Percentiles rank a stretch among this genome's conserved stretches.
Conservation (phyloP, 1,284 basidiomycete species). For the Testicularia cyperi region DNA sequence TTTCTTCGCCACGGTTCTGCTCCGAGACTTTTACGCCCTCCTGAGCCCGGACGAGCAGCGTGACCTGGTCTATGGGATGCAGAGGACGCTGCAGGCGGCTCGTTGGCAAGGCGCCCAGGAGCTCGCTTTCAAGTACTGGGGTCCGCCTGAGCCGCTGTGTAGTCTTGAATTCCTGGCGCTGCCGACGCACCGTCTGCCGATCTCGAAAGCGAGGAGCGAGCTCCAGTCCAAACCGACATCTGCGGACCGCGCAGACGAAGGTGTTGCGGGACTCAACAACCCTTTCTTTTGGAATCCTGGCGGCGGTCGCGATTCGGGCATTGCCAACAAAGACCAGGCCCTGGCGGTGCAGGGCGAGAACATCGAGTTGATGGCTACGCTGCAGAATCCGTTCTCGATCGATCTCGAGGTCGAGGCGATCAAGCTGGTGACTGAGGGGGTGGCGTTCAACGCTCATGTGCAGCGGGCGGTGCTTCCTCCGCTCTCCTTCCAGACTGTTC, state of each 20-base stretch:
- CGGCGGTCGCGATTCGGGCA: background rate
- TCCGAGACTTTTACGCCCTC: conserved; percentile 31
- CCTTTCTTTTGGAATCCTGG: conserved; percentile 42
- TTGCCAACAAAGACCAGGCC: conserved; percentile 62
- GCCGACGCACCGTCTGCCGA: conserved; percentile 70
- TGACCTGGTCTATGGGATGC: conserved; percentile 45
- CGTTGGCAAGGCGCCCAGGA: conserved; percentile 40
- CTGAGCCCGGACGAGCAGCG: conserved; percentile 49
- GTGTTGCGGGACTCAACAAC: conserved; percentile 23
- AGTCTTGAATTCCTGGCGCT: conserved; percentile 77
- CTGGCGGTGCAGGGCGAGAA: conserved; percentile 79
- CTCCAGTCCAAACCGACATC: background rate
- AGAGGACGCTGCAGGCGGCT: conserved; percentile 51
- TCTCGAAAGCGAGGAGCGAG: conserved; percentile 10
- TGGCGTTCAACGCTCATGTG: conserved; percentile 65
- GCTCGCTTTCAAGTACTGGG: conserved; percentile 59
- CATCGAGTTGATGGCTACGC: conserved; percentile 76
- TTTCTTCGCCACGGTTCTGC: conserved; percentile 36
- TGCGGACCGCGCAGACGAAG: conserved; percentile 2
- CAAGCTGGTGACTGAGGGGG: conserved; percentile 79
- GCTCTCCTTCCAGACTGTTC: conserved; percentile 72
- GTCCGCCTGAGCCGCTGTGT: conserved; percentile 68
- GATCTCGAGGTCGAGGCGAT: conserved; percentile 81
- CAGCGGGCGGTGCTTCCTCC: conserved; percentile 71
- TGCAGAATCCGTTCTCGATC: conserved; percentile 89